A percentile compares a stretch with the other conserved stretches of the same genome.
Conservation (phyloP, 192 early-diverging fungal species). For the Backusella tuberculispora region DNA sequence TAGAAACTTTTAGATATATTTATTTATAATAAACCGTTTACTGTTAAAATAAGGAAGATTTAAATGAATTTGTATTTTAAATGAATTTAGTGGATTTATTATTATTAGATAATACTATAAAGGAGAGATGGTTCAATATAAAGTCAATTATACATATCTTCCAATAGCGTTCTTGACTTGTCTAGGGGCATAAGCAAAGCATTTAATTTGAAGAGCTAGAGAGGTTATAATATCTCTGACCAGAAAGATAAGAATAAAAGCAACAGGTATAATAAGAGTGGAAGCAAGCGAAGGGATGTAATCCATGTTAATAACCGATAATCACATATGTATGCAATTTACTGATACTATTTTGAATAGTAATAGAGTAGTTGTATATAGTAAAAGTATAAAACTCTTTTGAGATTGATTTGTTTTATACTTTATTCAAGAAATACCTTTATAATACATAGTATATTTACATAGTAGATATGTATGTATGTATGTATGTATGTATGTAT, state of each 20-base stretch:
- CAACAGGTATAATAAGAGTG: neutral
- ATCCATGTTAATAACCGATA: neutral
- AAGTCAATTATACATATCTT: neutral
- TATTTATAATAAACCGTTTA: no score
- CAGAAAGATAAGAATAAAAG: neutral
- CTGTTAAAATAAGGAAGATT: no score
- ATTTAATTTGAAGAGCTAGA: neutral
- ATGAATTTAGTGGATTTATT: neutral
- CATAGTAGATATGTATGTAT: no score
- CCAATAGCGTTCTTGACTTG: neutral
- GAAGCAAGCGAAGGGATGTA: neutral
- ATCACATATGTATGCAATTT: neutral
- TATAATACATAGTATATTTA: no score
- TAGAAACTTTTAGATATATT: no score
- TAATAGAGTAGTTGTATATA: neutral
- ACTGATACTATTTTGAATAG: neutral
- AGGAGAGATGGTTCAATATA: neutral
- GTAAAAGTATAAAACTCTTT: no score
- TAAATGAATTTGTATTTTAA: no score
- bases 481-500: no score
- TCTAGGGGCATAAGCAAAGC: constrained; percentile 1
- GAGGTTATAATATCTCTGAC: neutral
- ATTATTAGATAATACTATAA: neutral
- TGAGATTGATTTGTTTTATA: neutral
- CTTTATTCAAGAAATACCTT: constrained; percentile 9